A percentile compares a stretch with the other conserved stretches of the same genome.
These are phyloP conservation scores for Cryptosporidium meleagridis DNA, from an alignment of 169 alveolate species.

Conservation along the genomic window DNA sequence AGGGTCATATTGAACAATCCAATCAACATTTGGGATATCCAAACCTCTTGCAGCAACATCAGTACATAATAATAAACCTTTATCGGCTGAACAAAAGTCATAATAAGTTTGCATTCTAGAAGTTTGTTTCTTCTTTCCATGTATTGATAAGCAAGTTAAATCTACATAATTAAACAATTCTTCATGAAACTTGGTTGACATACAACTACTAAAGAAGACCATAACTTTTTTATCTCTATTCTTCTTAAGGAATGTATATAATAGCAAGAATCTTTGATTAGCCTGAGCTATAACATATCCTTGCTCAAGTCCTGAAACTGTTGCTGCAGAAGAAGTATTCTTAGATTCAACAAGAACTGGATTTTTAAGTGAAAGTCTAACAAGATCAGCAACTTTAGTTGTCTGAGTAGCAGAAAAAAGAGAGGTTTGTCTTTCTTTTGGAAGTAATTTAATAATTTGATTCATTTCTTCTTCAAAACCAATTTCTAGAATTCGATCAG, in stretches of 20 bases:
- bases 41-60: constrained; percentile 99
- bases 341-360: constrained; percentile 94
- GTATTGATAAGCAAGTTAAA: constrained; percentile 94
- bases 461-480: constrained; percentile 99
- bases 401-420: constrained; percentile 99
- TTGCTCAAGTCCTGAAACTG: constrained; percentile 96
- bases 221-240: constrained; percentile 93
- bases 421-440: constrained; percentile 96
- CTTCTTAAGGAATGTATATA: constrained; percentile 96
- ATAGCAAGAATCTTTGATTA: constrained; percentile 93
- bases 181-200: constrained; percentile 97
- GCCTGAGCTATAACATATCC: constrained; percentile 97
- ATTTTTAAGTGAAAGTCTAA: constrained; percentile 93
- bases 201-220: constrained; percentile 98
- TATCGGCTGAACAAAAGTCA: constrained; percentile 93
- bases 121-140: constrained; percentile 97
- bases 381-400: constrained; percentile 95
- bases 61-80: constrained; percentile 97
- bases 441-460: constrained; percentile 94
- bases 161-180: constrained; percentile 98
- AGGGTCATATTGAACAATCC: constrained; percentile 99
- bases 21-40: constrained; percentile 98
- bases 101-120: constrained; percentile 93
- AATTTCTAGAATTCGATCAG: constrained; percentile 96
- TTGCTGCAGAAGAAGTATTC: constrained; percentile 85